Evolutionary conservation across 495 filamentous ascomycete species (phyloP).

Genomic region (Tetracladium setigerum): DNA sequence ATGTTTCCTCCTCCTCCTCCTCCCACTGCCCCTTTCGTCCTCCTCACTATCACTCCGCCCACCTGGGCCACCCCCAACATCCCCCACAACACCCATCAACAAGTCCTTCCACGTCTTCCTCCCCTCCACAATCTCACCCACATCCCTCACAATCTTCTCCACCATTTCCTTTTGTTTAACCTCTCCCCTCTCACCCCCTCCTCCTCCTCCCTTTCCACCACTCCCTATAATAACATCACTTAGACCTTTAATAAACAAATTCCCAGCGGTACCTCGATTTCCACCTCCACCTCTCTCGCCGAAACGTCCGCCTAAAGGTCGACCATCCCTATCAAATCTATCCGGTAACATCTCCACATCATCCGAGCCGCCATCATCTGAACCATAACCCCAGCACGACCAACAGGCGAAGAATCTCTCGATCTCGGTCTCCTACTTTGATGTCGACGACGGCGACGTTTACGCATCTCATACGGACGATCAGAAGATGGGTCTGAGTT

Average conservation of each 20-base stretch:
- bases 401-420: background rate
- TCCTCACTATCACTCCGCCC: background rate
- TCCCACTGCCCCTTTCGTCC: no score
- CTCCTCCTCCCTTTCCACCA: background rate
- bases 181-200: slow-evolving; percentile 4
- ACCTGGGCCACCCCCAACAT: background rate
- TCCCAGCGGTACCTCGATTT: no score
- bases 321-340: slow-evolving; percentile 57
- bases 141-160: slow-evolving; percentile 12
- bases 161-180: slow-evolving; percentile 15
- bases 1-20: no score
- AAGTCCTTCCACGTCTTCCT: slow-evolving; percentile 21
- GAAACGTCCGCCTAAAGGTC: slow-evolving; percentile 28
- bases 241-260: no score
- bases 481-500: slow-evolving; percentile 19
- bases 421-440: background rate
- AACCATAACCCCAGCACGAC: background rate
- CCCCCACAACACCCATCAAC: slow-evolving; percentile 11
- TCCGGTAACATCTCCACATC: slow-evolving; percentile 46
- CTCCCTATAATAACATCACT: no score
- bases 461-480: slow-evolving; percentile 10
- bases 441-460: slow-evolving; percentile 6
- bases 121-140: slow-evolving; percentile 13
- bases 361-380: no score
- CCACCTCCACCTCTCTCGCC: background rate